A percentile compares a stretch with the other conserved stretches of the same genome.
Evolutionary conservation across 2,329 filamentous ascomycete species (phyloP).

Genomic region (Penicillium concentricum): DNA sequence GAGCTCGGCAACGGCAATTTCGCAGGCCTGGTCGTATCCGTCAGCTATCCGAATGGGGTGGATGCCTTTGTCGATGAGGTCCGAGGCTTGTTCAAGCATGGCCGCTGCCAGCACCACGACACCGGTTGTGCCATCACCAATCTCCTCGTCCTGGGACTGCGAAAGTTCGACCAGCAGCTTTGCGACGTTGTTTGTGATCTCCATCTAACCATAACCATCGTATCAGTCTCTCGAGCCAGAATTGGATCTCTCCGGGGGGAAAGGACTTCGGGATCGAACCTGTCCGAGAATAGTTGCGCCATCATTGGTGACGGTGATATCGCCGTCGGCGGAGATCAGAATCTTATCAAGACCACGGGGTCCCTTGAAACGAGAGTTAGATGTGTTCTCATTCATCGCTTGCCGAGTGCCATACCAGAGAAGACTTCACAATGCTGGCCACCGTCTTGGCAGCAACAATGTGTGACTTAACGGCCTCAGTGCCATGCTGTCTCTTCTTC

Average conservation of each 20-base stretch:
- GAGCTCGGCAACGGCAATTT: slow-evolving; percentile 89
- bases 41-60: slow-evolving; percentile 98
- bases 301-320: slow-evolving; percentile 99
- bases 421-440: slow-evolving; percentile 95
- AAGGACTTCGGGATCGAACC: slow-evolving; percentile 36
- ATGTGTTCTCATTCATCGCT: background rate
- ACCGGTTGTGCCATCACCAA: slow-evolving; percentile 96
- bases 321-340: slow-evolving; percentile 94
- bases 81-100: slow-evolving; percentile 91
- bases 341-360: slow-evolving; percentile 98
- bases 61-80: slow-evolving; percentile 99
- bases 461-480: slow-evolving; percentile 96
- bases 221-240: slow-evolving; percentile 14
- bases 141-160: slow-evolving; percentile 98
- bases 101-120: slow-evolving; percentile 95
- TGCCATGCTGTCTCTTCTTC: slow-evolving; percentile 96
- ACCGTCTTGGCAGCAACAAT: slow-evolving; percentile 96
- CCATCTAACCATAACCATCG: slow-evolving; percentile 65
- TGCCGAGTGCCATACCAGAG: slow-evolving; percentile 58
- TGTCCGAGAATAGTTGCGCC: slow-evolving; percentile 93
- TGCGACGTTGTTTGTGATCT: slow-evolving; percentile 96
- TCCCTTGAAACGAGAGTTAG: slow-evolving; percentile 51
- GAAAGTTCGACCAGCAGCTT: slow-evolving; percentile 96
- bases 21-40: slow-evolving; percentile 95
- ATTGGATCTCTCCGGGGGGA: background rate